Evolutionary conservation across 2,329 filamentous ascomycete species (phyloP).

Genomic region (Diatrype stigma): DNA sequence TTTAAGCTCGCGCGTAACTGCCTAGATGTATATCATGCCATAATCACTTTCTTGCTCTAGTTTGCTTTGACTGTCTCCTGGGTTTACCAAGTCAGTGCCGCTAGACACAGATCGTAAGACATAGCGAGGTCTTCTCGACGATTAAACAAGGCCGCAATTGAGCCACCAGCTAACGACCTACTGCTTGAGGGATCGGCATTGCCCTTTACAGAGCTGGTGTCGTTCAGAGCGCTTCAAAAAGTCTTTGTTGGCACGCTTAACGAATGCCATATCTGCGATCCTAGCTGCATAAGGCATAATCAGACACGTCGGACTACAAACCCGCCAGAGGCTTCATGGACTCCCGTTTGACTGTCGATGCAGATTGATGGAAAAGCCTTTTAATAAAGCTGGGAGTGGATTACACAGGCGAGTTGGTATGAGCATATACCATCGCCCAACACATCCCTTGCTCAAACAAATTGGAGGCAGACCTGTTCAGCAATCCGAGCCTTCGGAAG

Average conservation of each 20-base stretch:
- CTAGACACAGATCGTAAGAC: too few relatives aligned
- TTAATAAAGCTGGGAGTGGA: background rate
- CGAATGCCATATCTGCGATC: background rate
- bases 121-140: too few relatives aligned
- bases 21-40: background rate
- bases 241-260: too few relatives aligned
- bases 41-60: too few relatives aligned
- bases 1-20: background rate
- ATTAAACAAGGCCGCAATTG: too few relatives aligned
- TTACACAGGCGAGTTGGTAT: constrained; percentile 9
- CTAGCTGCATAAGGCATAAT: background rate
- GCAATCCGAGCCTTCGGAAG: constrained; percentile 1
- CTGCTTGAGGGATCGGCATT: too few relatives aligned
- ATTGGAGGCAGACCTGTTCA: constrained; percentile 6
- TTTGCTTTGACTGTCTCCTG: too few relatives aligned
- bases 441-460: constrained; percentile 8
- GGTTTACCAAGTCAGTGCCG: too few relatives aligned
- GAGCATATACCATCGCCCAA: constrained; percentile 6
- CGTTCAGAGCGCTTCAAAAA: too few relatives aligned
- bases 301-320: too few relatives aligned
- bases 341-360: background rate
- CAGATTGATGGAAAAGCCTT: background rate
- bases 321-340: background rate
- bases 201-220: too few relatives aligned
- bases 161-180: too few relatives aligned